These are phyloP conservation scores for Rhipidocladum racemiflorum DNA, from an alignment of 176 grass and related monocot species.

Conservation along the genomic window DNA sequence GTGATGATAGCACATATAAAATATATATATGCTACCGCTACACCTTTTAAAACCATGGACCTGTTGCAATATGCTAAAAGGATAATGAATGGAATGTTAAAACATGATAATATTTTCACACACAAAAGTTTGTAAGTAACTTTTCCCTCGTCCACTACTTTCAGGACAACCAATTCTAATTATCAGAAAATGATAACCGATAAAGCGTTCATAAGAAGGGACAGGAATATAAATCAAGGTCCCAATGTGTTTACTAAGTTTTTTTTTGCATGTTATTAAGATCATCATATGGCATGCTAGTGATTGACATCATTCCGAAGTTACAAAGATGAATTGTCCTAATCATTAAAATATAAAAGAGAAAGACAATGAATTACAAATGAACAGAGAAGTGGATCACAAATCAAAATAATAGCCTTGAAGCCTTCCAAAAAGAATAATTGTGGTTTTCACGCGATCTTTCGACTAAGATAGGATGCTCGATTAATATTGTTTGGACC, in stretches of 20 bases:
- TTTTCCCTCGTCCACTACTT: not conserved
- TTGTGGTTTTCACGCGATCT: too few relatives aligned
- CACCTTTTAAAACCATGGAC: not conserved
- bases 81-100: not conserved
- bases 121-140: not conserved
- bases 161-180: not conserved
- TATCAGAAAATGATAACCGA: not conserved
- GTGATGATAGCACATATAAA: not conserved
- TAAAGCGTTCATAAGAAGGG: not conserved
- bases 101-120: not conserved
- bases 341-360: too few relatives aligned
- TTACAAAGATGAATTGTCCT: too few relatives aligned
- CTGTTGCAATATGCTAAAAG: not conserved
- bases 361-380: too few relatives aligned
- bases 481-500: too few relatives aligned
- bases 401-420: too few relatives aligned
- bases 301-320: too few relatives aligned
- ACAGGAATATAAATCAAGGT: not conserved
- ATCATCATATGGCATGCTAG: too few relatives aligned
- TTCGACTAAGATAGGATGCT: too few relatives aligned
- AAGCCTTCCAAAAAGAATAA: too few relatives aligned
- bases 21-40: not conserved
- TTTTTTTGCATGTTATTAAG: not conserved
- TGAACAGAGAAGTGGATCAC: too few relatives aligned
- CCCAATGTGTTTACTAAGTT: not conserved